phyloP scores from a whole-genome alignment of 495 filamentous ascomycete species.

The Saxophila tyrrhenica region DNA sequence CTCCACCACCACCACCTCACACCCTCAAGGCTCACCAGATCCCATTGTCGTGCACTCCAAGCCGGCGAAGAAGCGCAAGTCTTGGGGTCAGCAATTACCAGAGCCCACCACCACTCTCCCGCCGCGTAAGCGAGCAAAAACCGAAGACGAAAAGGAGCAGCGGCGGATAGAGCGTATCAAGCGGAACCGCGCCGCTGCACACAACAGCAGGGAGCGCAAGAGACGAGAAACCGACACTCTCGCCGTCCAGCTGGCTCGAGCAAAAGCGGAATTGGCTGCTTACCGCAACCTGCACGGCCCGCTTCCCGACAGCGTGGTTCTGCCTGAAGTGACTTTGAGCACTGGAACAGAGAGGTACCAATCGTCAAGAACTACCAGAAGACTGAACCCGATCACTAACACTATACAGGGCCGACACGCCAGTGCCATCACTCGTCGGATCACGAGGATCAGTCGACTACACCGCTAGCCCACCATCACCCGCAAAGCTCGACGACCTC shows the following conservation, averaged over 20 bases:
- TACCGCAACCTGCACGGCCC: slow-evolving; percentile 33
- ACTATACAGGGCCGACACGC: slow-evolving; percentile 10
- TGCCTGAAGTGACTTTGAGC: slow-evolving; percentile 18
- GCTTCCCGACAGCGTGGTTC: slow-evolving; percentile 26
- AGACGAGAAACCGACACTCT: slow-evolving; percentile 84
- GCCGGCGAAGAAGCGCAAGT: slow-evolving; percentile 83
- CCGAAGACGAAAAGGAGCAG: slow-evolving; percentile 94
- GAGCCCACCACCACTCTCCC: slow-evolving; percentile 94
- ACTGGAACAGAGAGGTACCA: slow-evolving; percentile 1
- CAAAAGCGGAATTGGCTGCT: slow-evolving; percentile 42
- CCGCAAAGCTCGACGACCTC: slow-evolving; percentile 29
- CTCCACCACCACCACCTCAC: background rate
- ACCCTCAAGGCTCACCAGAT: background rate
- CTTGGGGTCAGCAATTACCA: slow-evolving; percentile 95
- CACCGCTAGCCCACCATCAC: slow-evolving; percentile 22
- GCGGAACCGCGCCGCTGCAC: slow-evolving; percentile 87
- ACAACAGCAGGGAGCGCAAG: slow-evolving; percentile 93
- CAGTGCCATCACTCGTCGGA: slow-evolving; percentile 30
- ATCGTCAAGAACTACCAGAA: background rate
- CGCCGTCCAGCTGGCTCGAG: slow-evolving; percentile 44
- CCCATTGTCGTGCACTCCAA: slow-evolving; percentile 16
- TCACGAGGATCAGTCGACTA: slow-evolving; percentile 26
- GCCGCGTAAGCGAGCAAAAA: slow-evolving; percentile 95
- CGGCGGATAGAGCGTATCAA: slow-evolving; percentile 93
- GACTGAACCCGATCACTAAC: background rate